Evolutionary conservation across 179 eudicot species (phyloP).

Genomic region (Sideroxylon spinosum): DNA sequence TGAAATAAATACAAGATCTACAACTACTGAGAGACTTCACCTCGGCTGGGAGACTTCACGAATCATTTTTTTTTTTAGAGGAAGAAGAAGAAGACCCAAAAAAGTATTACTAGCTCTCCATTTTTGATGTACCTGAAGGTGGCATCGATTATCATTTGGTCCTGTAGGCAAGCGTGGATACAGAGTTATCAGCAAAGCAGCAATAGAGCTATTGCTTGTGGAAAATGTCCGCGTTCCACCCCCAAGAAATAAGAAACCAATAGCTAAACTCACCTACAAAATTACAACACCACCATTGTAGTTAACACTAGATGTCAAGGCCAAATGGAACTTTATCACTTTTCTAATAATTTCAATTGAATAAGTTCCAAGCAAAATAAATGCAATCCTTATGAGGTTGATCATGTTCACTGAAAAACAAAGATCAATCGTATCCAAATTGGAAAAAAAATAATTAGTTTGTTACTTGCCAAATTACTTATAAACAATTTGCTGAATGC

Average conservation of each 20-base stretch:
- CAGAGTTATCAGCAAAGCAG: conserved; percentile 69
- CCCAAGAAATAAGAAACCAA: conserved; percentile 93
- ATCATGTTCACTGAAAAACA: neutral
- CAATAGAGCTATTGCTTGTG: conserved; percentile 74
- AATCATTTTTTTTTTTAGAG: neutral
- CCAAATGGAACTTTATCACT: neutral
- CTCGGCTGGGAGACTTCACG: too few relatives aligned
- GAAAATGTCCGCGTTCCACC: conserved; percentile 95
- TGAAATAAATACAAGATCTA: neutral
- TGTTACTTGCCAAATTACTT: too few relatives aligned
- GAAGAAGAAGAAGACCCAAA: neutral
- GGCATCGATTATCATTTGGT: conserved; percentile 96
- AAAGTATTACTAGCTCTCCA: conserved; percentile 10
- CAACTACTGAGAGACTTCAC: neutral
- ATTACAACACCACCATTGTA: neutral
- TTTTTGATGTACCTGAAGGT: conserved; percentile 64
- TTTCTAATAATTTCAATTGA: neutral
- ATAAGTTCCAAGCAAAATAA: neutral
- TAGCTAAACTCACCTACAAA: conserved; percentile 79
- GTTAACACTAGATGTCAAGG: neutral
- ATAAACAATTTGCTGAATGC: neutral
- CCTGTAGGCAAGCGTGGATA: conserved; percentile 99
- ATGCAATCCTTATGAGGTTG: neutral
- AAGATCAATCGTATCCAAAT: neutral
- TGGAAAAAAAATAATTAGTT: too few relatives aligned